Conservation (phyloP, 345 rosid species). For the Angophora floribunda region DNA sequence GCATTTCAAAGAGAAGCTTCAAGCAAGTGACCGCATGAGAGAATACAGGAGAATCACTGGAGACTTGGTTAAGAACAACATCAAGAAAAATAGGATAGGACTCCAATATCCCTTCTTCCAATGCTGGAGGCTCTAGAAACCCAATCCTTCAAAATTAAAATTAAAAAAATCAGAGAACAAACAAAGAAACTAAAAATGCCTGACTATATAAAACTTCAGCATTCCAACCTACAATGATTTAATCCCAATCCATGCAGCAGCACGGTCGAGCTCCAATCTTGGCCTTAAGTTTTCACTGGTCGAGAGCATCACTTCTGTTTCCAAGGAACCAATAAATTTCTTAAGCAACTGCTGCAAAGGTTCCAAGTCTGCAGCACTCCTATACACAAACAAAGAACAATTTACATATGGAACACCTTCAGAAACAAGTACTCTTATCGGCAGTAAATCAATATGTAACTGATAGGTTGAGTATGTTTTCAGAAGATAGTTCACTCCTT, state of each 20-base stretch:
- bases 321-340: conserved; percentile 67
- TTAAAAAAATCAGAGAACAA: neutral
- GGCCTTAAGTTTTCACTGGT: conserved; percentile 55
- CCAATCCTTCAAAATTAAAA: conserved; percentile 63
- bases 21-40: conserved; percentile 82
- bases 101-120: conserved; percentile 95
- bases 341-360: conserved; percentile 87
- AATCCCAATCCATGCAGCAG: conserved; percentile 86
- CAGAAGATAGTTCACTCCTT: neutral
- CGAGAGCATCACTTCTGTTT: conserved; percentile 67
- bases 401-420: neutral
- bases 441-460: neutral
- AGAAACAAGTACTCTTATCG: neutral
- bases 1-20: conserved; percentile 86
- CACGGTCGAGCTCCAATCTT: conserved; percentile 55
- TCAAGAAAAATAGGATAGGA: conserved; percentile 90
- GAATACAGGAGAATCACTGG: conserved; percentile 84
- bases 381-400: conserved; percentile 18
- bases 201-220: conserved; percentile 2
- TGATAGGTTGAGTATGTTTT: neutral
- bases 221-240: conserved; percentile 60
- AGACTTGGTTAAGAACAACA: conserved; percentile 81
- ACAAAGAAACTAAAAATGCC: neutral
- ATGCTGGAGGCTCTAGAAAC: conserved; percentile 86
- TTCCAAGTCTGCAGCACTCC: conserved; percentile 84